These are phyloP conservation scores for Globisporangium polare DNA, from an alignment of 352 stramenopile genomes.

Conservation along the genomic window DNA sequence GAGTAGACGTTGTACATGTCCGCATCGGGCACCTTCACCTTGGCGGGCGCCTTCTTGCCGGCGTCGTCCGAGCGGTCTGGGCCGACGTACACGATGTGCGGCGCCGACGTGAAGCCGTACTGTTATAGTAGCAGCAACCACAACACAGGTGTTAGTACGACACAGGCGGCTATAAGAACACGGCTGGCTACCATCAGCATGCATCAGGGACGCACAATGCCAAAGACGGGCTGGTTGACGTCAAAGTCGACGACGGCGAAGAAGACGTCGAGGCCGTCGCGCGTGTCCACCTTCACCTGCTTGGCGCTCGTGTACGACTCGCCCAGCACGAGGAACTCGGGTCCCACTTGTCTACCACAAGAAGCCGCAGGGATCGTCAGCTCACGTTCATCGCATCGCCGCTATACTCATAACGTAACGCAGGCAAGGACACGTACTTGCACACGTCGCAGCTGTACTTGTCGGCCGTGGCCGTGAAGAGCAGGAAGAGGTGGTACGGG, in stretches of 20 bases:
- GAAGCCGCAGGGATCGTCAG: not conserved
- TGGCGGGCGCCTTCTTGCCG: conserved; percentile 42
- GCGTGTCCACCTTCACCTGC: conserved; percentile 69
- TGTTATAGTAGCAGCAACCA: conserved; percentile 11
- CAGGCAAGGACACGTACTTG: conserved; percentile 30
- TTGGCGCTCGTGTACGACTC: conserved; percentile 63
- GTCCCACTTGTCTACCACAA: conserved; percentile 40
- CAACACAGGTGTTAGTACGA: not conserved
- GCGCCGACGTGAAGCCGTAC: conserved; percentile 79
- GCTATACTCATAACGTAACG: not conserved
- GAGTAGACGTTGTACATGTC: conserved; percentile 83
- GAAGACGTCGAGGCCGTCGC: conserved; percentile 72
- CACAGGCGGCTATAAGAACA: not conserved
- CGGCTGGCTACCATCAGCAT: not conserved
- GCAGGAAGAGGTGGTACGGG: conserved; percentile 75
- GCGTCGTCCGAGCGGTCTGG: conserved; percentile 55
- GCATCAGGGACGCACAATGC: conserved; percentile 28
- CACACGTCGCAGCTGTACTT: conserved; percentile 80
- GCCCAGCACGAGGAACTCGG: conserved; percentile 61
- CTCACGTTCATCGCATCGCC: not conserved
- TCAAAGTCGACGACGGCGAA: conserved; percentile 81
- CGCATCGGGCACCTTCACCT: conserved; percentile 42
- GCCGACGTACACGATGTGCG: conserved; percentile 70
- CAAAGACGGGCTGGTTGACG: conserved; percentile 59
- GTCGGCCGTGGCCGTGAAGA: conserved; percentile 70